These are phyloP conservation scores for Mortierella sp. DNA, from an alignment of 371 early-diverging fungal genomes.

Conservation along the genomic window DNA sequence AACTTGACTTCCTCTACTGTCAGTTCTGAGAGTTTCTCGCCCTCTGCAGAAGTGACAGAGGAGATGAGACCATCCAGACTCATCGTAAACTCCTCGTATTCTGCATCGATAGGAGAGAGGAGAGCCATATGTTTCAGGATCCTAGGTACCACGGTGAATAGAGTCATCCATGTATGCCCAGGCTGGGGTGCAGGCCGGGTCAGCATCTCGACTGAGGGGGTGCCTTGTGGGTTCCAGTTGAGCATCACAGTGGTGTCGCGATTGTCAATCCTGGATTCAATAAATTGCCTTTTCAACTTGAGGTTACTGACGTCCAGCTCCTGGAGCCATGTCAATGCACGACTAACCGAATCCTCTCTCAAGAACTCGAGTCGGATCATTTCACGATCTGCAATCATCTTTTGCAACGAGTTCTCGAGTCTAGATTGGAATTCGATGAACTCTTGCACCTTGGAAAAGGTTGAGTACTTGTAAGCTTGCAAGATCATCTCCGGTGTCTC, in stretches of 20 bases:
- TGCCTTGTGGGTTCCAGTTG: conserved; percentile 60
- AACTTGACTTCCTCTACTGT: conserved; percentile 42
- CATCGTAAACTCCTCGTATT: conserved; percentile 19
- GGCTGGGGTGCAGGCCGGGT: conserved; percentile 57
- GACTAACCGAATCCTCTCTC: conserved; percentile 63
- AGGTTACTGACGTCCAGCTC: conserved; percentile 64
- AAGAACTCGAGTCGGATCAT: conserved; percentile 67
- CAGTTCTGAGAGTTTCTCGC: conserved; percentile 3
- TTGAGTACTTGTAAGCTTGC: conserved; percentile 84
- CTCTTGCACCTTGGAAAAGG: conserved; percentile 91
- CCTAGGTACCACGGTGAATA: conserved; percentile 41
- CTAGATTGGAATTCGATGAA: conserved; percentile 84
- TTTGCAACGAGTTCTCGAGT: conserved; percentile 79
- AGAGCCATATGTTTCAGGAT: conserved; percentile 45
- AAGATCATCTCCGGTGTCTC: conserved; percentile 91
- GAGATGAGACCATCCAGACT: conserved; percentile 16
- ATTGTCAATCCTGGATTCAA: conserved; percentile 61
- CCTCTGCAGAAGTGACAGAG: not conserved
- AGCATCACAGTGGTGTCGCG: conserved; percentile 71
- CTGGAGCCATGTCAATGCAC: conserved; percentile 66
- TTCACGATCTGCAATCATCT: conserved; percentile 66
- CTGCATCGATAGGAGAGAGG: conserved; percentile 19
- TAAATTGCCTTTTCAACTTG: conserved; percentile 59
- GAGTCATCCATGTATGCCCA: conserved; percentile 38
- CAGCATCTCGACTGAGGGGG: conserved; percentile 54